Evolutionary conservation across 768 basidiomycete species (phyloP), one percentile per base, ranked within the genome.

Genomic region (Amanita fuliginea): DNA sequence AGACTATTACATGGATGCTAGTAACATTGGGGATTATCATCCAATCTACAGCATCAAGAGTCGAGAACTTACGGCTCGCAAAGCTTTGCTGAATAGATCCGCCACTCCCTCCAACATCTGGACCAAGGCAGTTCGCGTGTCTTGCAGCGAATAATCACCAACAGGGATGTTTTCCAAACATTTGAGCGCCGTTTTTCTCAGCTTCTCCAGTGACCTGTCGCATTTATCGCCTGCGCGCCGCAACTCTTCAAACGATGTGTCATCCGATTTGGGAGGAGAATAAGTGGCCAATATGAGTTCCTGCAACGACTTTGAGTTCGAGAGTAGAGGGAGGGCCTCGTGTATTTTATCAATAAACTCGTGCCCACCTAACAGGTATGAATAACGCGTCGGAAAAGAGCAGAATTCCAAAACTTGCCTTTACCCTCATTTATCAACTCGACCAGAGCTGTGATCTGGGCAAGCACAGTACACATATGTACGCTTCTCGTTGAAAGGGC

Each of bases 191-290:
- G 67, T 63, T 46, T 80, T 71, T 16, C 82, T 69, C 11, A 81
- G 56, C 45, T 77, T 67, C 59, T 85, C 84, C 9, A 86, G 53
- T 0, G 79, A 75, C 21, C 82, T 72, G 45, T 77, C 74, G 11
- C 82, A 63, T 60, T 84, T 86, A 18, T 67, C 70, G 16, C 64
- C 64, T 28, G 69, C 63, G 1, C 73, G 70, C 7, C 46, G 46
- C 16, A 67, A 36, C 18, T 74, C 70, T n/a, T 67, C 65, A 37
- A 66, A 62, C 19, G 52, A 51, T 9, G 46, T 46, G 1, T 37
- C 43, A 5, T 13, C 21, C 18, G 47, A 36, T 13, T 40, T 21
- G 18, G 14, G 18, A n/a, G 49, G 16, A 16, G 32, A 34, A 11
- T 43, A 43, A 43, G 33, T 43, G 11, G 41, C 32, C 13, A 34